Percentiles rank a stretch among this genome's conserved stretches.
These are phyloP conservation scores for Boletellus deceptivus DNA, from an alignment of 1,284 basidiomycete species.

Conservation along the genomic window DNA sequence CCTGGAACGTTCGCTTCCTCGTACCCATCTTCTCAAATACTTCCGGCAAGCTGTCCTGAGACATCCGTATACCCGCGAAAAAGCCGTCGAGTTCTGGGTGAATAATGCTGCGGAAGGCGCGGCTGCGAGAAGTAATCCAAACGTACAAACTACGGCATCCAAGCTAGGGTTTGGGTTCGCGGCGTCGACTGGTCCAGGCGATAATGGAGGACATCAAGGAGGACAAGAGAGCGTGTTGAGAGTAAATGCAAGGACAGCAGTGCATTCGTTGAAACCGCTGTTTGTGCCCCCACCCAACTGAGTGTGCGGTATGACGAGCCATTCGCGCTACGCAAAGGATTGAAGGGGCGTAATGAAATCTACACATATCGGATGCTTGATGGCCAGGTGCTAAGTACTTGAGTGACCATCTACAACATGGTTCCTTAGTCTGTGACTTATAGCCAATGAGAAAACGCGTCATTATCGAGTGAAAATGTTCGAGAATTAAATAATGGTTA, in stretches of 20 bases:
- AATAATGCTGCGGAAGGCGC: constrained; percentile 51
- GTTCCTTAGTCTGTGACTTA: too few species aligned
- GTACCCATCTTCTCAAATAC: constrained; percentile 53
- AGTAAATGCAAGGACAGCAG: constrained; percentile 38
- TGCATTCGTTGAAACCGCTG: constrained; percentile 36
- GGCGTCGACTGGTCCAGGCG: constrained; percentile 18
- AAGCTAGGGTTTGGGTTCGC: constrained; percentile 48
- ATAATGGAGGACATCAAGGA: constrained; percentile 32
- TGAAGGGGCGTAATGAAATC: not conserved
- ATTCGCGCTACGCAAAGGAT: not conserved
- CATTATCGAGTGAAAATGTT: too few species aligned
- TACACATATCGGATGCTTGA: not conserved
- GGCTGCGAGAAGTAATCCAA: constrained; percentile 45
- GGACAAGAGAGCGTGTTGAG: constrained; percentile 34
- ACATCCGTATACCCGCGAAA: constrained; percentile 45
- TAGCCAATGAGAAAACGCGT: too few species aligned
- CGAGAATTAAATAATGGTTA: too few species aligned
- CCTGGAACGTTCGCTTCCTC: constrained; percentile 42
- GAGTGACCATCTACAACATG: too few species aligned
- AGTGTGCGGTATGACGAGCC: not conserved
- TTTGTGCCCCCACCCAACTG: constrained; percentile 25
- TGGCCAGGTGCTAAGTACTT: too few species aligned
- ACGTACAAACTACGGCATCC: constrained; percentile 49
- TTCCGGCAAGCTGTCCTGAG: constrained; percentile 55
- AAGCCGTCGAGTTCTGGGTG: constrained; percentile 54